Conservation (phyloP, 1,284 basidiomycete genomes). For the Rhodofomes roseus region DNA sequence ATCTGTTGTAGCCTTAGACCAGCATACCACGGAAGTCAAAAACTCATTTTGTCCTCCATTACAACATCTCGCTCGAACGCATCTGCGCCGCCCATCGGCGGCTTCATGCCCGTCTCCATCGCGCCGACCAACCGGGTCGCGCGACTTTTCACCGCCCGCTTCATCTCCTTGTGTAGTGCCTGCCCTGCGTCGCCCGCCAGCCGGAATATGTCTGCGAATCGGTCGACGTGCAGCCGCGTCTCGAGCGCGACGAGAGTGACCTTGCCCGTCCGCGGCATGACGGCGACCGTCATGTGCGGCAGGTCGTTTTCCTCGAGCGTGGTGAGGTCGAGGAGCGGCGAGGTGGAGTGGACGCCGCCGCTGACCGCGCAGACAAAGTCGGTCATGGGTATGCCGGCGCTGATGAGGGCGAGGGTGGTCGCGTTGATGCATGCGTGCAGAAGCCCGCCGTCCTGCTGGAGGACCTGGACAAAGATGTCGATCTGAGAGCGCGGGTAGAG, state of each 20-base stretch:
- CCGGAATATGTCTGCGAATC: conserved; percentile 86
- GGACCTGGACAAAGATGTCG: conserved; percentile 89
- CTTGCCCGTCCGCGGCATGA: conserved; percentile 80
- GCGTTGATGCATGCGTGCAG: conserved; percentile 95
- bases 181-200: conserved; percentile 76
- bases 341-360: conserved; percentile 75
- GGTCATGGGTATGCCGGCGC: conserved; percentile 85
- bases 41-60: conserved; percentile 19
- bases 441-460: conserved; percentile 91
- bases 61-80: conserved; percentile 17
- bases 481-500: conserved; percentile 94
- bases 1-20: neutral
- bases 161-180: conserved; percentile 86
- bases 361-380: conserved; percentile 90
- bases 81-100: conserved; percentile 7
- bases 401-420: conserved; percentile 87
- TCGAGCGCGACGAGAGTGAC: conserved; percentile 92
- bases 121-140: conserved; percentile 59
- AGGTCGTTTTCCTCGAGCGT: conserved; percentile 88
- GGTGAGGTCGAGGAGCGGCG: conserved; percentile 83
- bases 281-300: conserved; percentile 84
- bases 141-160: conserved; percentile 60
- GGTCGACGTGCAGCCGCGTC: conserved; percentile 89
- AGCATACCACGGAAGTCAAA: neutral
- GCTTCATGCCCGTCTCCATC: conserved; percentile 32